Conservation (phyloP, 2,329 filamentous ascomycete genomes). For the Colletotrichum theobromicola region DNA sequence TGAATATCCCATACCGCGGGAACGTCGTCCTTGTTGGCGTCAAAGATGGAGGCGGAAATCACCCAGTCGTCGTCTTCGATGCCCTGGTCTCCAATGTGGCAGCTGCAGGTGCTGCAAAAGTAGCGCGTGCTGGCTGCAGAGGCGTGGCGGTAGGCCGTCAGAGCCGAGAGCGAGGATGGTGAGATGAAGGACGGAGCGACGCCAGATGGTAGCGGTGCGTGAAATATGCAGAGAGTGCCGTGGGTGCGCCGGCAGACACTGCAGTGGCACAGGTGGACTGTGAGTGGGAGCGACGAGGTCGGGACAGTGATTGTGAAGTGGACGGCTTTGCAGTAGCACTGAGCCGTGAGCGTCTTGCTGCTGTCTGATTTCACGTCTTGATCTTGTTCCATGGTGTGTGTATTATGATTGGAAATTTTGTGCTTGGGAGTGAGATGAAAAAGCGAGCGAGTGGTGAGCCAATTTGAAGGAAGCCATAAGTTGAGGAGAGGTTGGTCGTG, state of each 20-base stretch:
- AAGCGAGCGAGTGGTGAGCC: not conserved
- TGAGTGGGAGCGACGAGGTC: constrained; percentile 41
- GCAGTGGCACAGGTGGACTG: constrained; percentile 51
- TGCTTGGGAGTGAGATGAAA: not conserved
- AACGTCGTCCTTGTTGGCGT: constrained; percentile 31
- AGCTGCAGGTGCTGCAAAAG: constrained; percentile 52
- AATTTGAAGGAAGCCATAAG: not conserved
- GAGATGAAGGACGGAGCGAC: constrained; percentile 42
- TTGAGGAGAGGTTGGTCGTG: not conserved
- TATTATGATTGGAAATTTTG: not conserved
- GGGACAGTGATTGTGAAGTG: constrained; percentile 48
- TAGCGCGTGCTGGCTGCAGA: constrained; percentile 36
- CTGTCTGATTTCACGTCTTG: not conserved
- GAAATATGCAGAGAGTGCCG: constrained; percentile 47
- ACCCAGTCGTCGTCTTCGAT: constrained; percentile 39
- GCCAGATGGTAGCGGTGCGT: constrained; percentile 39
- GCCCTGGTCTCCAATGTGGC: constrained; percentile 45
- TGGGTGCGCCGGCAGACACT: constrained; percentile 47
- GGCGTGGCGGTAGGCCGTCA: constrained; percentile 41
- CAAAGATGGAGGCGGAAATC: constrained; percentile 44
- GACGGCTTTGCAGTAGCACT: constrained; percentile 49
- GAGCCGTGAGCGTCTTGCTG: constrained; percentile 44
- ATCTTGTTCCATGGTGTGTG: not conserved
- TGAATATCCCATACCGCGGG: constrained; percentile 38
- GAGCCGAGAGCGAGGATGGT: constrained; percentile 39